Percentiles rank a stretch among this genome's conserved stretches.
Evolutionary conservation across 2,329 filamentous ascomycete genomes (phyloP).

Genomic region (Zasmidium cellare): DNA sequence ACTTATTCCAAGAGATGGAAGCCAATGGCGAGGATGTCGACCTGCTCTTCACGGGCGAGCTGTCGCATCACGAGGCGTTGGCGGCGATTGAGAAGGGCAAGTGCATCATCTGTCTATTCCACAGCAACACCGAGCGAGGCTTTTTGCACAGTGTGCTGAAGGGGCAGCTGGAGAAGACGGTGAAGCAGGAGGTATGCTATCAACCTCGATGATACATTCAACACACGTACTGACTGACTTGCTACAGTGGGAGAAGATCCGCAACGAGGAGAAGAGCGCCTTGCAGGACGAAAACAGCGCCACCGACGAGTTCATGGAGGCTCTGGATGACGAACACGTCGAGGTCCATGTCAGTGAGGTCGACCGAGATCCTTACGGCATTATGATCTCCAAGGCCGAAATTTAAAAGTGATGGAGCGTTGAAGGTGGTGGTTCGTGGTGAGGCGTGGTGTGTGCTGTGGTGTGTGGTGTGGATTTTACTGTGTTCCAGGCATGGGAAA

Average conservation of each 20-base stretch:
- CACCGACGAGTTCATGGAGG: slow-evolving; percentile 45
- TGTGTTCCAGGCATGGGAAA: too few species aligned
- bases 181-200: slow-evolving; percentile 50
- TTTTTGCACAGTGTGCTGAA: slow-evolving; percentile 74
- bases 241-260: slow-evolving; percentile 48
- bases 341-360: slow-evolving; percentile 72
- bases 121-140: slow-evolving; percentile 87
- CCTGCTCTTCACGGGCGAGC: slow-evolving; percentile 85
- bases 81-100: slow-evolving; percentile 81
- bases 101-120: slow-evolving; percentile 81
- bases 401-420: slow-evolving; percentile 12
- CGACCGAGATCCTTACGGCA: slow-evolving; percentile 86
- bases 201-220: background rate
- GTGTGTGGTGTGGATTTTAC: too few species aligned
- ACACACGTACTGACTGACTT: background rate
- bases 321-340: slow-evolving; percentile 55
- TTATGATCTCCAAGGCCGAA: slow-evolving; percentile 54
- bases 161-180: slow-evolving; percentile 59
- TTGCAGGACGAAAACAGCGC: slow-evolving; percentile 37
- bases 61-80: slow-evolving; percentile 90
- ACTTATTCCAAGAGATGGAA: slow-evolving; percentile 65
- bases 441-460: too few species aligned
- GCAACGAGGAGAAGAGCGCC: slow-evolving; percentile 42
- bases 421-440: too few species aligned
- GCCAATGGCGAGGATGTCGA: slow-evolving; percentile 59